These are phyloP conservation scores for Austroboletus niveus DNA, from an alignment of 1,284 basidiomycete genomes.

Conservation along the genomic window DNA sequence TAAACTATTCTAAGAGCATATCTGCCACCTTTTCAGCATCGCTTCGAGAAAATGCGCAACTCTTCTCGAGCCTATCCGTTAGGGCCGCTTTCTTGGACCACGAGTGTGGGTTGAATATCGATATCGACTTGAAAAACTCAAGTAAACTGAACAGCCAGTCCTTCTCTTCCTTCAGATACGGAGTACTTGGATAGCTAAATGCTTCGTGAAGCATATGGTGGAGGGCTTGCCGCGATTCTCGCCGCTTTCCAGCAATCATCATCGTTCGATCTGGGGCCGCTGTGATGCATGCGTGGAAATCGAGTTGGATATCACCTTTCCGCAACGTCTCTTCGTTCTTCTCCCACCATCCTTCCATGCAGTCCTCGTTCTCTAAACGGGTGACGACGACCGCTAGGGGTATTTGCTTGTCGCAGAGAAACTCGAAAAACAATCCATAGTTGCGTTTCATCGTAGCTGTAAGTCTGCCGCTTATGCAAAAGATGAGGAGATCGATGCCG, in stretches of 20 bases:
- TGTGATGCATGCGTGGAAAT: background rate
- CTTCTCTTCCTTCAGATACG: background rate
- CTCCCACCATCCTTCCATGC: background rate
- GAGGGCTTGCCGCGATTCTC: background rate
- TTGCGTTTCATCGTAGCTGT: background rate
- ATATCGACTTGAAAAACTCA: background rate
- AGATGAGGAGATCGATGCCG: conserved; percentile 4
- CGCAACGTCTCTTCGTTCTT: background rate
- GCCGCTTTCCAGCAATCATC: background rate
- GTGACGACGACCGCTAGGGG: background rate
- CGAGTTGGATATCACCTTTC: background rate
- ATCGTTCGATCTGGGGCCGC: background rate
- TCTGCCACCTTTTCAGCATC: background rate
- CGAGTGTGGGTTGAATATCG: no score
- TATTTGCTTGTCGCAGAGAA: background rate
- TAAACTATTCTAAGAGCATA: background rate
- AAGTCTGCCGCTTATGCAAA: background rate
- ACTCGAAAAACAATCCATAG: background rate
- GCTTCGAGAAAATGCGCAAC: background rate
- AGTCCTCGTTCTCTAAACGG: background rate
- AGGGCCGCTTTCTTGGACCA: background rate
- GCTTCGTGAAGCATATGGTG: conserved; percentile 2
- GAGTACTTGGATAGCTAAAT: background rate
- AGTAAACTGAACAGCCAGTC: background rate
- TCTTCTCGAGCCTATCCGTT: background rate